Conservation (phyloP, 2,329 filamentous ascomycete genomes). For the Fusarium siculi region DNA sequence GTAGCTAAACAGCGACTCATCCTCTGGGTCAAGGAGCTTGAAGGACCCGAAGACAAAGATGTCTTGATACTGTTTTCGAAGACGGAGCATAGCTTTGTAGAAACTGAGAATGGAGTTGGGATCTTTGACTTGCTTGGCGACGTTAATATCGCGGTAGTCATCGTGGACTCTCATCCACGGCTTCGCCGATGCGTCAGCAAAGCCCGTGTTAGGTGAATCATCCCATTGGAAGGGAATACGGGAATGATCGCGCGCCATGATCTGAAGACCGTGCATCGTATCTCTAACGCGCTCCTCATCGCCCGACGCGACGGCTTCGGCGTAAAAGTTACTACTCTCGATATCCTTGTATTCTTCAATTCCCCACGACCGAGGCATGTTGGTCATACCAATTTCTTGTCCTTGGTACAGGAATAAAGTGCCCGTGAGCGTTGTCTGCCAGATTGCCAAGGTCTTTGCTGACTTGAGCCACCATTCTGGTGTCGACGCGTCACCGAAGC, state of each 20-base stretch:
- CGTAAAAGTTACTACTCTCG: slow-evolving; percentile 64
- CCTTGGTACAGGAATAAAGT: slow-evolving; percentile 70
- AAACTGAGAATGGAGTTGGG: slow-evolving; percentile 65
- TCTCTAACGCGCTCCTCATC: slow-evolving; percentile 52
- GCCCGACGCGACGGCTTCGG: slow-evolving; percentile 52
- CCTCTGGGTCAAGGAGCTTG: slow-evolving; percentile 59
- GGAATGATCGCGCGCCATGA: slow-evolving; percentile 71
- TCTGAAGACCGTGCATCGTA: slow-evolving; percentile 64
- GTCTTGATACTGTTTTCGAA: slow-evolving; percentile 66
- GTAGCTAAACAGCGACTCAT: slow-evolving; percentile 68
- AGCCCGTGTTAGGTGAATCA: slow-evolving; percentile 67
- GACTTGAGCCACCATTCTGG: slow-evolving; percentile 56
- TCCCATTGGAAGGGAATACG: slow-evolving; percentile 76
- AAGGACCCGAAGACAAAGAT: slow-evolving; percentile 73
- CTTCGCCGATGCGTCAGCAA: slow-evolving; percentile 57
- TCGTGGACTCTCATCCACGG: slow-evolving; percentile 78
- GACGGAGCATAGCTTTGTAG: slow-evolving; percentile 63
- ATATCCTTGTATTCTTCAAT: slow-evolving; percentile 65
- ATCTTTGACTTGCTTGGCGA: slow-evolving; percentile 58
- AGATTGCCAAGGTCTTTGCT: slow-evolving; percentile 64
- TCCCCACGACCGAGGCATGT: slow-evolving; percentile 61
- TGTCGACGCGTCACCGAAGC: slow-evolving; percentile 61
- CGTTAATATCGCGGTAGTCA: slow-evolving; percentile 66
- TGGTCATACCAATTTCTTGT: slow-evolving; percentile 71
- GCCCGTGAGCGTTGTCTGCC: slow-evolving; percentile 61